These are phyloP conservation scores for Tagetes erecta DNA, from an alignment of 129 eudicot genomes.

Conservation along the genomic window DNA sequence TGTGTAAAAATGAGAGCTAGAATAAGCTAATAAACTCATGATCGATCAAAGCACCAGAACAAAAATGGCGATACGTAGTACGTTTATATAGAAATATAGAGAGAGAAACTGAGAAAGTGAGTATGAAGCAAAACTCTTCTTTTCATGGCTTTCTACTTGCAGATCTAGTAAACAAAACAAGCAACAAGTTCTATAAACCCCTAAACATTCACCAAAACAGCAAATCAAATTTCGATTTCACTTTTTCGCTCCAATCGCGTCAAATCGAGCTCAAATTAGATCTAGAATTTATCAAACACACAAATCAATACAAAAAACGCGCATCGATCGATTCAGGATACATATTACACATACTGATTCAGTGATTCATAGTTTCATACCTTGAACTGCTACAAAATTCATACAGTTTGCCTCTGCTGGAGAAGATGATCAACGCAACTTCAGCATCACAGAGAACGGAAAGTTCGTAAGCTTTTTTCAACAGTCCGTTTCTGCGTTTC, in stretches of 20 bases:
- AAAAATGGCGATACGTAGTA: slow-evolving; percentile 24
- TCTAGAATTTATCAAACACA: neutral
- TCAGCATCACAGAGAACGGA: slow-evolving; percentile 44
- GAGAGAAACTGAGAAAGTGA: slow-evolving; percentile 9
- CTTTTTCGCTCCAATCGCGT: neutral
- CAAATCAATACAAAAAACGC: neutral
- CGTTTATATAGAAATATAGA: slow-evolving; percentile 27
- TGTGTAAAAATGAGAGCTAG: slow-evolving; percentile 28
- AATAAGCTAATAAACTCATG: slow-evolving; percentile 20
- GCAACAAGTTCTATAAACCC: slow-evolving; percentile 49
- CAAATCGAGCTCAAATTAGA: neutral
- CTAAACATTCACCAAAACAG: slow-evolving; percentile 58
- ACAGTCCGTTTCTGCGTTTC: slow-evolving; percentile 40
- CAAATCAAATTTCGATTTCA: slow-evolving; percentile 13
- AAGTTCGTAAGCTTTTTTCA: slow-evolving; percentile 49
- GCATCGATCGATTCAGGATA: too few species aligned
- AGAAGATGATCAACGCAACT: slow-evolving; percentile 48
- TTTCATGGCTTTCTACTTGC: slow-evolving; percentile 63
- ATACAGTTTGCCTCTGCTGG: slow-evolving; percentile 41
- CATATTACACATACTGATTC: too few species aligned
- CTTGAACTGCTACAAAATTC: slow-evolving; percentile 45
- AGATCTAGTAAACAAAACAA: slow-evolving; percentile 67
- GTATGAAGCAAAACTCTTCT: neutral
- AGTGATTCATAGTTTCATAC: slow-evolving; percentile 7
- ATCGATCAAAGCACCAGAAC: slow-evolving; percentile 20